phyloP scores from a whole-genome alignment of 768 basidiomycete species.

The Russula ochroleuca region DNA sequence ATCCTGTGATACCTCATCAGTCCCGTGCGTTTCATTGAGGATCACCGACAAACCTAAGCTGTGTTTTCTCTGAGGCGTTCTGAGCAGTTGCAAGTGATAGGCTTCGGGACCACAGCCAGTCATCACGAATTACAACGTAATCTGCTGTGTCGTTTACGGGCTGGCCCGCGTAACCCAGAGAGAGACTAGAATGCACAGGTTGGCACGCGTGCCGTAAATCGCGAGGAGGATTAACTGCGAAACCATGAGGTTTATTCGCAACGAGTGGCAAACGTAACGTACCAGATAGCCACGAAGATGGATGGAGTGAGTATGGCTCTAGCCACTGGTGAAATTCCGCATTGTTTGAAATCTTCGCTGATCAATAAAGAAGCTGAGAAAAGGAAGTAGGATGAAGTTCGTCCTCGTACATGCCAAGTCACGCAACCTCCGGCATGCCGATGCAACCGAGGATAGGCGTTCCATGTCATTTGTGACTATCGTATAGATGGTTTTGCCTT shows the following conservation, averaged over 20 bases:
- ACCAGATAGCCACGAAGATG: slow-evolving; percentile 27
- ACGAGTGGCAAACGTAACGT: not conserved
- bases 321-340: slow-evolving; percentile 13
- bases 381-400: not conserved
- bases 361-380: not conserved
- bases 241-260: not conserved
- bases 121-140: slow-evolving; percentile 53
- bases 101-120: slow-evolving; percentile 47
- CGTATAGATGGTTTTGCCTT: slow-evolving; percentile 5
- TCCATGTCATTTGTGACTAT: slow-evolving; percentile 21
- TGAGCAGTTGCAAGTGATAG: slow-evolving; percentile 18
- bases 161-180: slow-evolving; percentile 56
- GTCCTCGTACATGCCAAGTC: slow-evolving; percentile 19
- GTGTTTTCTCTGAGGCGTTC: slow-evolving; percentile 8
- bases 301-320: slow-evolving; percentile 20
- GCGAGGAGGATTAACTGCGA: slow-evolving; percentile 34
- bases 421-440: slow-evolving; percentile 17
- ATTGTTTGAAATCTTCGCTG: slow-evolving; percentile 8
- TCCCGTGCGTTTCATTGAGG: not conserved
- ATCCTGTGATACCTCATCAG: slow-evolving; percentile 40
- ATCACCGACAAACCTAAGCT: slow-evolving; percentile 27
- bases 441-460: slow-evolving; percentile 13
- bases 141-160: slow-evolving; percentile 60
- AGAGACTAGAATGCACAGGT: slow-evolving; percentile 53
- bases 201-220: slow-evolving; percentile 52